Evolutionary conservation across 805 yeast species (phyloP).

Genomic region (Candida glaebosa): DNA sequence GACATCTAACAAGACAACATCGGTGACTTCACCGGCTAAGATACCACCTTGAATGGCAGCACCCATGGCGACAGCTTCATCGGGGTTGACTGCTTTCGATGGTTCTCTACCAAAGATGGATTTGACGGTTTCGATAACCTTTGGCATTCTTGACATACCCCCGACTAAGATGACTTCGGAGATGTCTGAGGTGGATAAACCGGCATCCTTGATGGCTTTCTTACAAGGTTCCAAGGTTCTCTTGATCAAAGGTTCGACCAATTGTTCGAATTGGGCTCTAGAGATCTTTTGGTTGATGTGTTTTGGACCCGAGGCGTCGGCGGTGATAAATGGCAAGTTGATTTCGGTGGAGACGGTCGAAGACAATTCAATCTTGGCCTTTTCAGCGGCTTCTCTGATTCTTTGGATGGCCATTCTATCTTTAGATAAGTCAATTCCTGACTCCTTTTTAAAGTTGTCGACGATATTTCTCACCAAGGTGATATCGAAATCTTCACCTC

Average conservation of each 20-base stretch:
- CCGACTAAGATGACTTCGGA: constrained; percentile 84
- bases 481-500: constrained; percentile 93
- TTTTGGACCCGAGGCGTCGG: constrained; percentile 80
- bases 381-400: constrained; percentile 84
- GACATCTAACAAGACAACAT: constrained; percentile 84
- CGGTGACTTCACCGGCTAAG: constrained; percentile 90
- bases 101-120: constrained; percentile 78
- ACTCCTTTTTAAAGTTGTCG: constrained; percentile 70
- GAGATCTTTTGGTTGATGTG: constrained; percentile 68
- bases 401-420: constrained; percentile 82
- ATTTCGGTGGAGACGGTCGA: constrained; percentile 69
- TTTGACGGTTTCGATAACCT: constrained; percentile 75
- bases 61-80: constrained; percentile 92
- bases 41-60: constrained; percentile 99
- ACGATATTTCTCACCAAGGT: constrained; percentile 80
- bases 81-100: constrained; percentile 91
- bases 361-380: constrained; percentile 84
- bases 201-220: constrained; percentile 81
- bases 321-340: constrained; percentile 83
- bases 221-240: constrained; percentile 73
- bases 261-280: constrained; percentile 63
- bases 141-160: constrained; percentile 93
- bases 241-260: constrained; percentile 67
- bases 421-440: constrained; percentile 59
- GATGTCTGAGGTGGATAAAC: constrained; percentile 58